Conservation (phyloP, 345 rosid genomes). For the Odontarrhena argentea region DNA sequence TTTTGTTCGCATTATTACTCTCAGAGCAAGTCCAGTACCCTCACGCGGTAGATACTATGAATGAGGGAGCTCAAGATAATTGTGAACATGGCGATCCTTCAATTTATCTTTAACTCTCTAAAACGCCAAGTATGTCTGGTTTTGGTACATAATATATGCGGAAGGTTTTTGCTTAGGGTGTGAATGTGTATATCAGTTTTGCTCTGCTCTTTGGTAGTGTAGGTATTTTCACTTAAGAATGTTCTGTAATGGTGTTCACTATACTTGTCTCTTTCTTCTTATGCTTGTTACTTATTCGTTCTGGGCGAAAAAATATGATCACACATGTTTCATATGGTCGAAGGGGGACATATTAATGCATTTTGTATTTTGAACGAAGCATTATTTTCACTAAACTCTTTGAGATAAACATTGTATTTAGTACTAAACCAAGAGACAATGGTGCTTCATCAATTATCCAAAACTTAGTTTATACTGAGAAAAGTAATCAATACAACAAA, state of each 20-base stretch:
- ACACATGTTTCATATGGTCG: too few species aligned
- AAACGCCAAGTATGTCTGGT: background rate
- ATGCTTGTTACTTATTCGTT: background rate
- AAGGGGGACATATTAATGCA: too few species aligned
- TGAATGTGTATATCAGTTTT: slow-evolving; percentile 11
- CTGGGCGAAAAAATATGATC: background rate
- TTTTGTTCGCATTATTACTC: slow-evolving; percentile 15
- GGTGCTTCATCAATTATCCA: slow-evolving; percentile 27
- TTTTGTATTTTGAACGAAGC: too few species aligned
- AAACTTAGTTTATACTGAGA: slow-evolving; percentile 30
- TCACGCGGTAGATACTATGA: slow-evolving; percentile 8
- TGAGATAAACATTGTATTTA: too few species aligned
- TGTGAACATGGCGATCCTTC: slow-evolving; percentile 3
- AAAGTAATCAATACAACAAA: slow-evolving; percentile 26
- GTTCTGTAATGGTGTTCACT: background rate
- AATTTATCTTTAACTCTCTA: background rate
- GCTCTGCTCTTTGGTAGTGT: background rate
- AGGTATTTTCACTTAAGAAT: slow-evolving; percentile 4
- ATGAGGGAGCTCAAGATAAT: slow-evolving; percentile 5
- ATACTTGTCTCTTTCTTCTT: background rate
- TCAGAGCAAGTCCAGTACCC: slow-evolving; percentile 15
- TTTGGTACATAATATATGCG: background rate
- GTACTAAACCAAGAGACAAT: background rate
- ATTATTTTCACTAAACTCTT: too few species aligned
- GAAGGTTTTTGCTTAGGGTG: slow-evolving; percentile 7